Percentiles rank a stretch among this genome's conserved stretches.
Evolutionary conservation across 768 basidiomycete species (phyloP).

Genomic region (Lyophyllum atratum): DNA sequence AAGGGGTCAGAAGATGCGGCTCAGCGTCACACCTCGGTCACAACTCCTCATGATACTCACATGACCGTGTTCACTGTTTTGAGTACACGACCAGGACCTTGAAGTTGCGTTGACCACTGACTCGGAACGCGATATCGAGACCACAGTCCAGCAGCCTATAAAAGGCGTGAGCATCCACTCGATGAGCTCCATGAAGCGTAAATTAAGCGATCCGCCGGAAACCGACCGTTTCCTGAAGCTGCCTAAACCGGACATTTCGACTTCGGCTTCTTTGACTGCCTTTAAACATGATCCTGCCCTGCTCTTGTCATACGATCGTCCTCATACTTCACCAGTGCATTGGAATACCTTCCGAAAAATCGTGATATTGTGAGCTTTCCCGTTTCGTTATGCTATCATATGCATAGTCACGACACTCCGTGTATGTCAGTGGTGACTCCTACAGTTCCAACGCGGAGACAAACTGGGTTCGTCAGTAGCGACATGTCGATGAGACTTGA

Average conservation of each 20-base stretch:
- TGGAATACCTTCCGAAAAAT: background rate
- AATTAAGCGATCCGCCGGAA: background rate
- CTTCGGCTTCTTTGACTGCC: too few species aligned
- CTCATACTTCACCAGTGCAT: background rate
- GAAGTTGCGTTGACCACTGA: too few species aligned
- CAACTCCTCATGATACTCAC: too few species aligned
- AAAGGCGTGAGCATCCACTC: background rate
- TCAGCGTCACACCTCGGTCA: too few species aligned
- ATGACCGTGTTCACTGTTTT: too few species aligned
- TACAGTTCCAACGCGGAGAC: conserved; percentile 4
- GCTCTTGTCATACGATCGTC: background rate
- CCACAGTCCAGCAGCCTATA: background rate
- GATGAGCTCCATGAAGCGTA: background rate
- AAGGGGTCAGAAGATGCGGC: too few species aligned
- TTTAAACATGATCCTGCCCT: background rate
- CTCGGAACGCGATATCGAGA: background rate
- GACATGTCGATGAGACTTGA: background rate
- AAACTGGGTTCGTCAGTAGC: conserved; percentile 3
- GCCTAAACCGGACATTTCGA: background rate
- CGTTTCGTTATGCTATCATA: background rate
- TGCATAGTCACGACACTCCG: background rate
- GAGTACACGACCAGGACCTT: too few species aligned
- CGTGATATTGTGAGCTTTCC: background rate
- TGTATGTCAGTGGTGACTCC: conserved; percentile 9
- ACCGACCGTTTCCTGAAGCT: background rate